These are phyloP conservation scores for Gryganskiella cystojenkinii DNA, from an alignment of 192 early-diverging fungal species.

Conservation along the genomic window DNA sequence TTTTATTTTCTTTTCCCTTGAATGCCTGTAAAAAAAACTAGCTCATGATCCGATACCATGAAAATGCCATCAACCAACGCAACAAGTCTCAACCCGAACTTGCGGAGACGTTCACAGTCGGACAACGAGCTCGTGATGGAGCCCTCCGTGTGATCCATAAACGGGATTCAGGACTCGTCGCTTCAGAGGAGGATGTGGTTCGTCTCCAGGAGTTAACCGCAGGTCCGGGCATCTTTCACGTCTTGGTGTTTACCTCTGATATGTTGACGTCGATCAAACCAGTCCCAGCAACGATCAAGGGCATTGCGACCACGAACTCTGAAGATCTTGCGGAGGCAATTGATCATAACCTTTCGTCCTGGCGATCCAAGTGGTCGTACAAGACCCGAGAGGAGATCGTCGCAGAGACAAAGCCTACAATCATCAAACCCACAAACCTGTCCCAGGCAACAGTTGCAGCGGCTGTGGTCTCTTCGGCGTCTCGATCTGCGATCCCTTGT, in stretches of 20 bases:
- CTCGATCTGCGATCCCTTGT: constrained; percentile 7
- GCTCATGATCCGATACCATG: constrained; percentile 30
- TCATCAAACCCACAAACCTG: neutral
- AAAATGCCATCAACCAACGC: constrained; percentile 32
- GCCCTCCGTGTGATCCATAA: constrained; percentile 12
- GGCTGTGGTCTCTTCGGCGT: neutral
- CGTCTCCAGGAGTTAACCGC: constrained; percentile 25
- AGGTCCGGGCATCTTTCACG: constrained; percentile 38
- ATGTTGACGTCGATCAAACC: constrained; percentile 1
- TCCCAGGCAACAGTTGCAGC: neutral
- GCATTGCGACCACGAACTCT: constrained; percentile 8
- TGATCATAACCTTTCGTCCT: constrained; percentile 7
- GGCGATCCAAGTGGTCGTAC: constrained; percentile 37
- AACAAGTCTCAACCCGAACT: constrained; percentile 23
- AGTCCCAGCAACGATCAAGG: neutral
- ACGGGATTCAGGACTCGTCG: neutral
- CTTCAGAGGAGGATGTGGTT: neutral
- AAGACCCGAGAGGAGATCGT: neutral
- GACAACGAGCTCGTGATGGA: constrained; percentile 27
- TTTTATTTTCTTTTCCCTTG: neutral
- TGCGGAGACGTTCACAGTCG: constrained; percentile 19
- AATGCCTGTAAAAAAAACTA: too few species aligned
- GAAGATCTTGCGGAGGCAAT: constrained; percentile 12
- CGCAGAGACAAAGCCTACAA: neutral
- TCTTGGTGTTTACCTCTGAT: constrained; percentile 30